A percentile compares a stretch with the other conserved stretches of the same genome.
Conservation (phyloP, 2,329 filamentous ascomycete species). For the Sporothrix globosa region DNA sequence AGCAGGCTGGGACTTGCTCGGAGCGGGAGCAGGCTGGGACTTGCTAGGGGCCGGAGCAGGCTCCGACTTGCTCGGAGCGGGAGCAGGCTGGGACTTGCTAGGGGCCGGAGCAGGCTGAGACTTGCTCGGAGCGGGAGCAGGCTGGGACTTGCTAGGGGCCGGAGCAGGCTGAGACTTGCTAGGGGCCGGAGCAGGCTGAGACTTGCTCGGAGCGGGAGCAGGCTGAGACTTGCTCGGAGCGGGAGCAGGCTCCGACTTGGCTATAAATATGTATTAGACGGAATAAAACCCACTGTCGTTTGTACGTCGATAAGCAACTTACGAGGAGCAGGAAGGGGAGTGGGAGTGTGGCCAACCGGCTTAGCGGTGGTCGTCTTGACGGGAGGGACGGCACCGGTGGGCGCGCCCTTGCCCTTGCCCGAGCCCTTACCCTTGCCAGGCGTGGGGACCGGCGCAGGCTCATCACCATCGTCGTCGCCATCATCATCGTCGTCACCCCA, state of each 20-base stretch:
- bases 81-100: no score
- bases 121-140: neutral
- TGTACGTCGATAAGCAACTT: neutral
- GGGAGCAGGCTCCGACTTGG: slow-evolving; percentile 7
- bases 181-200: neutral
- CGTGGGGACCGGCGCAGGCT: slow-evolving; percentile 5
- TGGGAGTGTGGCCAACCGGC: slow-evolving; percentile 9
- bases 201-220: neutral
- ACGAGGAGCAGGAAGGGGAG: slow-evolving; percentile 1
- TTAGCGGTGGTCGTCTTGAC: neutral
- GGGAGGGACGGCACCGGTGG: neutral
- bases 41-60: no score
- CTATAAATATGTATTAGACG: neutral
- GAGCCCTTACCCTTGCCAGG: slow-evolving; percentile 28
- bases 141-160: neutral
- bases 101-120: no score
- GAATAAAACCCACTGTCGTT: neutral
- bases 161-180: neutral
- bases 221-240: neutral
- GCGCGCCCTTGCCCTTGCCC: neutral
- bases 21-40: no score
- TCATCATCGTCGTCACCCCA: slow-evolving; percentile 29
- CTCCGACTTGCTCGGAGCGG: no score
- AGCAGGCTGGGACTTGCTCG: no score
- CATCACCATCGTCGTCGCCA: slow-evolving; percentile 30